phyloP scores from a whole-genome alignment of 129 eudicot genomes.

The Sambucus nigra region DNA sequence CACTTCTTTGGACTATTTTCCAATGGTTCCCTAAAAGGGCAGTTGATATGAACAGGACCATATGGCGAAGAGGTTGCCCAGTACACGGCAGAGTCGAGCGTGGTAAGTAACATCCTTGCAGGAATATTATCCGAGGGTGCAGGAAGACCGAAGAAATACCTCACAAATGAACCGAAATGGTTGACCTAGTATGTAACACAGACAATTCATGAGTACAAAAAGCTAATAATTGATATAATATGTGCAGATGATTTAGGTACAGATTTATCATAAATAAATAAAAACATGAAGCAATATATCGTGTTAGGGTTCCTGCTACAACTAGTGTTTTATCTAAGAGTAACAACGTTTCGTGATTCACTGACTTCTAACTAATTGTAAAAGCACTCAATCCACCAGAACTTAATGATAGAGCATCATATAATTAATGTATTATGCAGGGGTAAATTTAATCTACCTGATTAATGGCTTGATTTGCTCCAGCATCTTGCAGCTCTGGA shows the following conservation, averaged over 20 bases:
- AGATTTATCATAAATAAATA: too few species aligned
- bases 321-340: too few species aligned
- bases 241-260: too few species aligned
- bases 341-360: too few species aligned
- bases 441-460: conserved; percentile 37
- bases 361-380: too few species aligned
- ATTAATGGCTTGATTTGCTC: conserved; percentile 93
- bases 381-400: too few species aligned
- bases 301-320: too few species aligned
- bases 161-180: conserved; percentile 68
- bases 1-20: conserved; percentile 53
- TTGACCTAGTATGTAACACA: conserved; percentile 38
- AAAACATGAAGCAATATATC: too few species aligned
- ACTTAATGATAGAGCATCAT: too few species aligned
- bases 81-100: conserved; percentile 72
- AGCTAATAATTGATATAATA: background rate
- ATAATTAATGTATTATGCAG: background rate
- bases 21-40: conserved; percentile 84
- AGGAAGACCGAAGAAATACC: conserved; percentile 73
- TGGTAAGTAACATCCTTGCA: conserved; percentile 78
- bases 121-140: conserved; percentile 70
- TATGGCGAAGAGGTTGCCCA: conserved; percentile 59
- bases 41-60: conserved; percentile 94
- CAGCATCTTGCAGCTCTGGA: conserved; percentile 76
- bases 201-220: background rate